phyloP scores from a whole-genome alignment of 805 yeast genomes.

The Saccharomycopsis guyanensis region DNA sequence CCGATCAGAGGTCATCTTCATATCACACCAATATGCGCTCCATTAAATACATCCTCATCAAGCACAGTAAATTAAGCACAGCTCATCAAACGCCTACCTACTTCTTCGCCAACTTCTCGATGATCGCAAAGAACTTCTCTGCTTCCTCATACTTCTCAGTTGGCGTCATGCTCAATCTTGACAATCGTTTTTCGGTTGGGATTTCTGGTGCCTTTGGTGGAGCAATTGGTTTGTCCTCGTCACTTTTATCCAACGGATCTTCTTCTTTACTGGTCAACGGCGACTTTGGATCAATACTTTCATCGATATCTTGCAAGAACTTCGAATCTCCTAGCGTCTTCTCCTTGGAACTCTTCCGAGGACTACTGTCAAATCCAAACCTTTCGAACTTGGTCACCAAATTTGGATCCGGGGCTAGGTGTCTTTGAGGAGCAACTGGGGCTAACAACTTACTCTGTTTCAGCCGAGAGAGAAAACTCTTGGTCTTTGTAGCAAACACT shows the following conservation, averaged over 20 bases:
- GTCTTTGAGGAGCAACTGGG: not conserved
- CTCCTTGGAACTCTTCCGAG: not conserved
- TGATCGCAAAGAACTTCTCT: constrained; percentile 12
- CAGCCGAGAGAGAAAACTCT: constrained; percentile 1
- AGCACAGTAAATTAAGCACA: not conserved
- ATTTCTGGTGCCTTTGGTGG: not conserved
- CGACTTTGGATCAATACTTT: constrained; percentile 5
- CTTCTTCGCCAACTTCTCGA: constrained; percentile 13
- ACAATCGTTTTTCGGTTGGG: not conserved
- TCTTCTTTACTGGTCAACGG: not conserved
- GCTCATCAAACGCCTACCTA: not conserved
- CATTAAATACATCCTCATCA: too few relatives aligned
- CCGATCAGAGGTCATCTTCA: too few relatives aligned
- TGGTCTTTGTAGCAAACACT: constrained; percentile 4
- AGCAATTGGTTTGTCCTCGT: not conserved
- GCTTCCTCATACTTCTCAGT: constrained; percentile 13
- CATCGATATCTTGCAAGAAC: constrained; percentile 1
- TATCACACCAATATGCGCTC: too few relatives aligned
- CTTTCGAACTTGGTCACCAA: not conserved
- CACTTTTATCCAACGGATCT: not conserved
- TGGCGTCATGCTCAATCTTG: constrained; percentile 10
- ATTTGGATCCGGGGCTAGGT: not conserved
- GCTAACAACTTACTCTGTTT: not conserved
- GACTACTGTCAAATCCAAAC: constrained; percentile 1
- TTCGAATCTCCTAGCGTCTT: too few relatives aligned